Evolutionary conservation across 306 rosid genomes (phyloP).

Genomic region (Prinsepia uniflora): DNA sequence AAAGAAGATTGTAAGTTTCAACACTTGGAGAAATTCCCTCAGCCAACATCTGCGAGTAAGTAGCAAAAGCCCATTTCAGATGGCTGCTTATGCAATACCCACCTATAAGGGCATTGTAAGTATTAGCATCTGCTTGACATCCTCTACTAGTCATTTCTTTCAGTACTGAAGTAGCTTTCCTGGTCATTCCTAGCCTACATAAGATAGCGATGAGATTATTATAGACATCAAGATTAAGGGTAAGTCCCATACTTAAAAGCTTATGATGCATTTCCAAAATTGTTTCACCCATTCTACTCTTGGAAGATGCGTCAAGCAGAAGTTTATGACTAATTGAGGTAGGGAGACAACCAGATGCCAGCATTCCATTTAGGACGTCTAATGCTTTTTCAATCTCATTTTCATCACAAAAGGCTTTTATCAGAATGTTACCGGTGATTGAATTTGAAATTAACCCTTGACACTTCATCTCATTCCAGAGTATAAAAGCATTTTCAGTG

Average conservation of each 20-base stretch:
- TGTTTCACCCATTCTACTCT: conserved; percentile 45
- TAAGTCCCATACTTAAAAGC: conserved; percentile 62
- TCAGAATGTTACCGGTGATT: conserved; percentile 53
- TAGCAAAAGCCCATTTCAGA: conserved; percentile 54
- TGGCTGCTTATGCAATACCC: conserved; percentile 71
- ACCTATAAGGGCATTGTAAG: conserved; percentile 69
- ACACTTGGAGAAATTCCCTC: conserved; percentile 68
- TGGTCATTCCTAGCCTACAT: conserved; percentile 83
- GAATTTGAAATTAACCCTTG: conserved; percentile 53
- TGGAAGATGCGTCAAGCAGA: conserved; percentile 63
- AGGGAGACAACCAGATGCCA: conserved; percentile 47
- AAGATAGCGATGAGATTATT: conserved; percentile 60
- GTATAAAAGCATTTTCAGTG: conserved; percentile 47
- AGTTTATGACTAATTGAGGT: conserved; percentile 45
- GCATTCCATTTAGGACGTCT: conserved; percentile 58
- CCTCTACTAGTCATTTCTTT: conserved; percentile 55
- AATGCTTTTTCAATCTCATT: conserved; percentile 58
- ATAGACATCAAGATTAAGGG: conserved; percentile 50
- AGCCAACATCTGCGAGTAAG: conserved; percentile 52
- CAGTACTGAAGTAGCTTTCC: conserved; percentile 59
- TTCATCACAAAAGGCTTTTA: conserved; percentile 60
- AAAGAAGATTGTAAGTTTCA: conserved; percentile 59
- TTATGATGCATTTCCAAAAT: conserved; percentile 62
- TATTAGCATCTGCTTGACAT: conserved; percentile 48
- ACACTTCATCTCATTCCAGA: conserved; percentile 80